Conservation (phyloP, 257 asterid species). For the Solanum lycopersicoides region DNA sequence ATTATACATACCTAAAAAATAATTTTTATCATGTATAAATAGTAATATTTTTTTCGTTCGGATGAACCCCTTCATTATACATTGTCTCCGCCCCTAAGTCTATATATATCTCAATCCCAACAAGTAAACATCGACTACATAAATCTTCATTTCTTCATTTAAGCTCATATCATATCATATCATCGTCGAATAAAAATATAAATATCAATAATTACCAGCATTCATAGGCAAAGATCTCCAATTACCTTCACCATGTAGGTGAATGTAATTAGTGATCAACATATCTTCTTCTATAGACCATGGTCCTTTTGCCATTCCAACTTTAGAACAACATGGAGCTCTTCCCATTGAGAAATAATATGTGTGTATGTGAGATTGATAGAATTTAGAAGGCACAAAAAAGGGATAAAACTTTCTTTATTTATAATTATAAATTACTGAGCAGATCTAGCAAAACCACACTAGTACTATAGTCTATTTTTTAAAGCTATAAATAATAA, state of each 20-base stretch:
- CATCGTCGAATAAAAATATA: background rate
- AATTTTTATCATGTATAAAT: too few species aligned
- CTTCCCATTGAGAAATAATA: background rate
- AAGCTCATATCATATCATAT: background rate
- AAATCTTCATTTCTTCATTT: too few species aligned
- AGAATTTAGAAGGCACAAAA: too few species aligned
- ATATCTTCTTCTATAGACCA: background rate
- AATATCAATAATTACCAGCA: background rate
- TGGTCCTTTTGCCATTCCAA: background rate
- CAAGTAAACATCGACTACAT: background rate
- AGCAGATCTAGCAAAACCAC: background rate
- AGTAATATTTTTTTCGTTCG: too few species aligned
- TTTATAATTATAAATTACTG: background rate
- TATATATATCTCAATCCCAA: background rate
- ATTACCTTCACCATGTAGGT: background rate
- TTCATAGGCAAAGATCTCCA: background rate
- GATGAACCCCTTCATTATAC: too few species aligned
- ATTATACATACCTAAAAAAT: too few species aligned
- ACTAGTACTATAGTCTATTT: background rate
- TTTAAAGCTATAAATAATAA: background rate
- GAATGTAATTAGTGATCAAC: background rate
- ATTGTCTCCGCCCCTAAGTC: too few species aligned
- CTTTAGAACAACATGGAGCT: constrained; percentile 1
- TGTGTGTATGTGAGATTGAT: too few species aligned
- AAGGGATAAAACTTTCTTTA: background rate